A percentile compares a stretch with the other conserved stretches of the same genome.
Evolutionary conservation across 306 rosid genomes (phyloP).

Genomic region (Benincasa hispida): DNA sequence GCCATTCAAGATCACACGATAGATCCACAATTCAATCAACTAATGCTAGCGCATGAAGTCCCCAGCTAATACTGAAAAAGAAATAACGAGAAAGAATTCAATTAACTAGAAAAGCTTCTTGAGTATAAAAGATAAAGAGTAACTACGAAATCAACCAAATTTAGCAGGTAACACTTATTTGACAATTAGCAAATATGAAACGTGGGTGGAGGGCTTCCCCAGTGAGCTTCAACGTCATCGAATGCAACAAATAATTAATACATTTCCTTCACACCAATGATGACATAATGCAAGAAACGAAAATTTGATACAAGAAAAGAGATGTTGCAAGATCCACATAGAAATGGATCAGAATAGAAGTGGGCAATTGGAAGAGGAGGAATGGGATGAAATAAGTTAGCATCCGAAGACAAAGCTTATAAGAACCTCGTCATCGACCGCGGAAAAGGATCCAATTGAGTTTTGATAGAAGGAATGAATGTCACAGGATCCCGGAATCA

Average conservation of each 20-base stretch:
- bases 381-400: not conserved
- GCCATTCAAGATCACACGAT: slow-evolving; percentile 51
- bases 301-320: not conserved
- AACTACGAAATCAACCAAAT: not conserved
- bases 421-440: slow-evolving; percentile 7
- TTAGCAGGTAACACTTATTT: not conserved
- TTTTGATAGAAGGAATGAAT: not conserved
- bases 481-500: not conserved
- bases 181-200: not conserved
- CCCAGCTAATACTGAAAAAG: slow-evolving; percentile 7
- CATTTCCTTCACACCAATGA: not conserved
- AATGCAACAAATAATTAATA: not conserved
- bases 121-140: not conserved
- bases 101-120: not conserved
- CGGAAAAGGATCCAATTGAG: not conserved
- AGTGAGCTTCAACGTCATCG: not conserved
- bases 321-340: not conserved
- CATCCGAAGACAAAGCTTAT: not conserved
- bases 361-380: not conserved
- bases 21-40: slow-evolving; percentile 12
- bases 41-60: slow-evolving; percentile 18
- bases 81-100: not conserved
- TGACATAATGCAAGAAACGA: not conserved
- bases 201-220: not conserved
- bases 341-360: not conserved